Evolutionary conservation across 1,284 basidiomycete species (phyloP).

Genomic region (Puccinia triticina): DNA sequence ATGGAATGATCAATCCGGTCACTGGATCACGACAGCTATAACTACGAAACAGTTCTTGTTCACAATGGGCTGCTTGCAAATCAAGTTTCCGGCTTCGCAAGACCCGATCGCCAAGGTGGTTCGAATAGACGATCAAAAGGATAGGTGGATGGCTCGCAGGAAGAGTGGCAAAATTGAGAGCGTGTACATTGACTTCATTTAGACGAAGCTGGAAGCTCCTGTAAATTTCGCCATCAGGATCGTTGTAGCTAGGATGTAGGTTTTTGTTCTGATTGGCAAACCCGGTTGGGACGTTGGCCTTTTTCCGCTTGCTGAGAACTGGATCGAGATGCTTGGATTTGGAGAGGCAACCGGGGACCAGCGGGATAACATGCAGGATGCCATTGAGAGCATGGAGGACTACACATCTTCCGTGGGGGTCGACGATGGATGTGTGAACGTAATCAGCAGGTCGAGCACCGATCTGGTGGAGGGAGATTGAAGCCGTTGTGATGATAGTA

Average conservation of each 20-base stretch:
- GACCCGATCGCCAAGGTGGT: slow-evolving; percentile 41
- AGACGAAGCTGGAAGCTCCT: slow-evolving; percentile 13
- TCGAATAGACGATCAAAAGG: slow-evolving; percentile 42
- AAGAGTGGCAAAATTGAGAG: slow-evolving; percentile 29
- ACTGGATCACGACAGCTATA: slow-evolving; percentile 35
- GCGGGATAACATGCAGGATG: slow-evolving; percentile 39
- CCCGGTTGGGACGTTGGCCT: neutral
- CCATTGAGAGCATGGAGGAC: slow-evolving; percentile 47
- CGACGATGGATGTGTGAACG: slow-evolving; percentile 44
- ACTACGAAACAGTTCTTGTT: slow-evolving; percentile 28
- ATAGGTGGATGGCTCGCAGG: slow-evolving; percentile 15
- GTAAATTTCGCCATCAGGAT: slow-evolving; percentile 19
- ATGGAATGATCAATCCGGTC: slow-evolving; percentile 33
- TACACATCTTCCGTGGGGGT: slow-evolving; percentile 42
- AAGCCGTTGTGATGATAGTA: slow-evolving; percentile 32
- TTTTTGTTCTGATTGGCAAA: neutral
- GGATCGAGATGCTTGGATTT: neutral
- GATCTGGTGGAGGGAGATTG: slow-evolving; percentile 30
- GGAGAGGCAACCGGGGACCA: neutral
- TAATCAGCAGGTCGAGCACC: slow-evolving; percentile 38
- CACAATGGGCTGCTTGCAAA: slow-evolving; percentile 5
- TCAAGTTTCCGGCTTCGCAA: slow-evolving; percentile 29
- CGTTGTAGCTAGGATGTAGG: neutral
- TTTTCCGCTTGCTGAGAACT: slow-evolving; percentile 12
- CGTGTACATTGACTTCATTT: slow-evolving; percentile 44